Evolutionary conservation across 169 alveolate species (phyloP).

Genomic region (Plasmodium vinckei): DNA sequence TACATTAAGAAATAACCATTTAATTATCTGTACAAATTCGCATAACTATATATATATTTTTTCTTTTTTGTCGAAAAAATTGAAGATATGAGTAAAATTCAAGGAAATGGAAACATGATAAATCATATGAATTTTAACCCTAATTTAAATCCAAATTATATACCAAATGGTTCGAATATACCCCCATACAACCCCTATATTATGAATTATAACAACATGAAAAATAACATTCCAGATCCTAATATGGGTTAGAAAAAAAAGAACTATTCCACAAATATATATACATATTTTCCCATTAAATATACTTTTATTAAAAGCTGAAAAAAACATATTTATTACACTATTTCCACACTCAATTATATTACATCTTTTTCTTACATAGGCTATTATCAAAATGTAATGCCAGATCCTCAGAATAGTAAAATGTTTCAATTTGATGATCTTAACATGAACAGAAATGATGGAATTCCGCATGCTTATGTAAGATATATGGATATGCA

Average conservation of each 20-base stretch:
- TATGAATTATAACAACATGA: constrained; percentile 37
- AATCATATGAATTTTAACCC: constrained; percentile 3
- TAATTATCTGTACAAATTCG: neutral
- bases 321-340: neutral
- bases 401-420: constrained; percentile 13
- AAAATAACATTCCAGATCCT: constrained; percentile 42
- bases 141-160: constrained; percentile 6
- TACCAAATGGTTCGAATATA: constrained; percentile 24
- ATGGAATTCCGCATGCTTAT: constrained; percentile 25
- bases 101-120: constrained; percentile 30
- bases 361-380: neutral
- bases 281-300: neutral
- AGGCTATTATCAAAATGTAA: constrained; percentile 44
- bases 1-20: too few species aligned
- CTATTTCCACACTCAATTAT: neutral
- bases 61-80: too few species aligned
- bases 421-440: constrained; percentile 27
- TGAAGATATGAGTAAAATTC: constrained; percentile 22
- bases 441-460: constrained; percentile 35
- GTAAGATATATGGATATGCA: constrained; percentile 18
- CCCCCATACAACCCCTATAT: constrained; percentile 54
- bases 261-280: neutral
- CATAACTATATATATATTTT: neutral
- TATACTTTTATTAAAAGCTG: neutral
- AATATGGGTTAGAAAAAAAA: constrained; percentile 41